These are phyloP conservation scores for Xanthoceras sorbifolium DNA, from an alignment of 345 rosid genomes.

Conservation along the genomic window DNA sequence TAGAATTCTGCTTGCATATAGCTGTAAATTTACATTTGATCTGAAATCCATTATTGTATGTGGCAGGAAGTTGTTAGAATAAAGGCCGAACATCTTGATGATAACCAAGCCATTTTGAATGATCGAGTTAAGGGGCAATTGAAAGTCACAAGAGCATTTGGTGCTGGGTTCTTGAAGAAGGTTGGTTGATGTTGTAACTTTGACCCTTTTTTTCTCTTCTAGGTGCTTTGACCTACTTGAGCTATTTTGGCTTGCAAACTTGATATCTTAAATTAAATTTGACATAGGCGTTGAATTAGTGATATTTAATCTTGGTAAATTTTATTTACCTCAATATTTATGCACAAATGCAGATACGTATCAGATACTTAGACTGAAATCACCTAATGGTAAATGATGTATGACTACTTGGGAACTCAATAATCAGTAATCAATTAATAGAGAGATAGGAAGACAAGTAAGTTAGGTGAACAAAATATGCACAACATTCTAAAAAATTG, in stretches of 20 bases:
- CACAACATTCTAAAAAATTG: not conserved
- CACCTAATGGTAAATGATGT: not conserved
- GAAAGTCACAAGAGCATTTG: slow-evolving; percentile 94
- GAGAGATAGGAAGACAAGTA: not conserved
- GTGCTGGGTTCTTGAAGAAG: slow-evolving; percentile 94
- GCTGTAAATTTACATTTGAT: slow-evolving; percentile 14
- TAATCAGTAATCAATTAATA: not conserved
- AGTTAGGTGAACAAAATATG: not conserved
- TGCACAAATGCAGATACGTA: not conserved
- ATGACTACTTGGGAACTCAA: not conserved
- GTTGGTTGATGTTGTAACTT: slow-evolving; percentile 38
- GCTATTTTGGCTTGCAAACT: not conserved
- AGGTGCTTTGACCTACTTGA: not conserved
- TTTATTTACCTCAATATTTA: not conserved
- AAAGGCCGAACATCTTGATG: slow-evolving; percentile 86
- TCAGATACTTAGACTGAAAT: not conserved
- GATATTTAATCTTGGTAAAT: not conserved
- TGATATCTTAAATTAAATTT: not conserved
- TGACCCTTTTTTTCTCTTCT: not conserved
- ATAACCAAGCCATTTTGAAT: slow-evolving; percentile 72
- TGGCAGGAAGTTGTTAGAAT: slow-evolving; percentile 82
- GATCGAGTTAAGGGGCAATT: slow-evolving; percentile 93
- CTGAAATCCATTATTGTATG: slow-evolving; percentile 18
- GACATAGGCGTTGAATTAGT: not conserved
- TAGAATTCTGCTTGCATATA: slow-evolving; percentile 1